A percentile compares a stretch with the other conserved stretches of the same genome.
Conservation (phyloP, 1,139 yeast species). For the Candida sp. region DNA sequence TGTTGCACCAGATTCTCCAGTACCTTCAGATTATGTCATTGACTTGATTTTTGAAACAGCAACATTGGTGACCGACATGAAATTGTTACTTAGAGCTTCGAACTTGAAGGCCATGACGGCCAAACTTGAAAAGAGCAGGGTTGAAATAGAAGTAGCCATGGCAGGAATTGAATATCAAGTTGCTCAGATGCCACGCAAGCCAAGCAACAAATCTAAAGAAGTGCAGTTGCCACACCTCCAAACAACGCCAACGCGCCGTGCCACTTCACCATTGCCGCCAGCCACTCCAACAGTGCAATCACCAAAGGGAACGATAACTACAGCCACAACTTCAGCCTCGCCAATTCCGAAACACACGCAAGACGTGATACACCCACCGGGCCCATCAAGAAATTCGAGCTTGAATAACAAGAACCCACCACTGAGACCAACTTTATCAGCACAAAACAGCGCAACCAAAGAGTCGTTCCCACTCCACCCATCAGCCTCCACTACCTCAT, state of each 20-base stretch:
- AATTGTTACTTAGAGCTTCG: constrained; percentile 62
- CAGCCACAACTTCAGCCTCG: background rate
- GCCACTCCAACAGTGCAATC: background rate
- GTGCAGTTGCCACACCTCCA: background rate
- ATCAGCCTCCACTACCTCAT: constrained; percentile 9
- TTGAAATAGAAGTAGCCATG: constrained; percentile 27
- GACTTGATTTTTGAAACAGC: constrained; percentile 65
- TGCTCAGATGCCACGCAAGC: constrained; percentile 15
- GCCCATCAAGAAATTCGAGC: background rate
- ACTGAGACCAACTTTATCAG: background rate
- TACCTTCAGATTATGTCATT: constrained; percentile 58
- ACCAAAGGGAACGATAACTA: background rate
- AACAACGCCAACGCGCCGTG: background rate
- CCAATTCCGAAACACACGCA: background rate
- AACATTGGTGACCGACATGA: constrained; percentile 63
- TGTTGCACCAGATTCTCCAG: constrained; percentile 54
- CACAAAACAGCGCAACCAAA: background rate
- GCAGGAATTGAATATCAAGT: constrained; percentile 21
- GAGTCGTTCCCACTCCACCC: background rate
- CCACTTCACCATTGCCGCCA: background rate
- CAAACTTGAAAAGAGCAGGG: constrained; percentile 39
- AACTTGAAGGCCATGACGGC: constrained; percentile 64
- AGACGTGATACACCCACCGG: background rate
- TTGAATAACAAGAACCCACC: background rate
- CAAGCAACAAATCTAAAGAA: constrained; percentile 4